phyloP scores from a whole-genome alignment of 2,329 filamentous ascomycete species.

The Rhynchosporium agropyri region DNA sequence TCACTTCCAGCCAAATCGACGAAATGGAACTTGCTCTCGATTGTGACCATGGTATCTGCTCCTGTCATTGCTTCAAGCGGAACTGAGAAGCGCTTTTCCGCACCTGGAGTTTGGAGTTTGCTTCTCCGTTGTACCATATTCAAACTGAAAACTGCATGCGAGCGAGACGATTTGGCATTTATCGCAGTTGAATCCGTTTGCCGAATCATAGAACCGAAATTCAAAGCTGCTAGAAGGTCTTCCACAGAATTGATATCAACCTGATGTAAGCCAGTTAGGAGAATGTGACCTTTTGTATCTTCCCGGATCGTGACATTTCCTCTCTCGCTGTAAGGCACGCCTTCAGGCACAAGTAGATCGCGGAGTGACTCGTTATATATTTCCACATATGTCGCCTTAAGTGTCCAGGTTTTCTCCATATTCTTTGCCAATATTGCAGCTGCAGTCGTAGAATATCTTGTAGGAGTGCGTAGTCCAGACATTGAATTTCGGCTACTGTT shows the following conservation, averaged over 20 bases:
- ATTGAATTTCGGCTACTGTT: constrained; percentile 64
- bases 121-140: constrained; percentile 86
- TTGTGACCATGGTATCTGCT: constrained; percentile 72
- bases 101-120: constrained; percentile 54
- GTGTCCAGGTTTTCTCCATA: constrained; percentile 78
- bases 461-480: constrained; percentile 78
- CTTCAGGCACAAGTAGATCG: constrained; percentile 82
- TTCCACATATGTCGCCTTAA: constrained; percentile 93
- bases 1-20: constrained; percentile 97
- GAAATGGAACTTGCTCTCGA: constrained; percentile 98
- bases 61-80: constrained; percentile 78
- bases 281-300: constrained; percentile 90
- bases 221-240: constrained; percentile 84
- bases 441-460: constrained; percentile 67
- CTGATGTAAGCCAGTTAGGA: constrained; percentile 87
- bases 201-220: constrained; percentile 89
- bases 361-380: constrained; percentile 98
- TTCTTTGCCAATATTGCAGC: constrained; percentile 31
- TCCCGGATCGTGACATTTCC: constrained; percentile 87
- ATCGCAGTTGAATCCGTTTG: constrained; percentile 97
- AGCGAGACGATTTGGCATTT: constrained; percentile 96
- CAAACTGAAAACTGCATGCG: constrained; percentile 94
- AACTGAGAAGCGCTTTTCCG: constrained; percentile 85
- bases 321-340: constrained; percentile 69
- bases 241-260: constrained; percentile 89